phyloP scores from a whole-genome alignment of 495 filamentous ascomycete species.

The Symbiotaphrina buchneri region DNA sequence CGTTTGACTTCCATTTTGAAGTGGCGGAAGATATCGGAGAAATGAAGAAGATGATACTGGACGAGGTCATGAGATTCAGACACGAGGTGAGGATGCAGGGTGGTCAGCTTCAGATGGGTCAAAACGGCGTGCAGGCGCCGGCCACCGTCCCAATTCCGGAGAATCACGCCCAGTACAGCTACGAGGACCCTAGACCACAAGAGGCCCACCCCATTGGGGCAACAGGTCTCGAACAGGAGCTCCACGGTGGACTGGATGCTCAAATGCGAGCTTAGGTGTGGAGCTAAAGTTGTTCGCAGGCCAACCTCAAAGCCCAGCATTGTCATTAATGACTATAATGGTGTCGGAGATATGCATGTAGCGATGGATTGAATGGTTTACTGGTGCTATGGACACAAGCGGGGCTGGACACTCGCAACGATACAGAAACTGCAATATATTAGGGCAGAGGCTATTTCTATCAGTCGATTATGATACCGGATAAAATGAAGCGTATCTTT shows the following conservation, averaged over 20 bases:
- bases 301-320: too few species aligned
- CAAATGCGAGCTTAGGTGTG: too few species aligned
- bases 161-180: conserved; percentile 45
- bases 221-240: conserved; percentile 59
- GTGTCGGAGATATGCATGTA: too few species aligned
- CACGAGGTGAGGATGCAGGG: conserved; percentile 45
- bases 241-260: conserved; percentile 66
- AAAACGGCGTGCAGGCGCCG: conserved; percentile 9
- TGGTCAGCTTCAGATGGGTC: conserved; percentile 17
- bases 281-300: too few species aligned
- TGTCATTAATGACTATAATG: too few species aligned
- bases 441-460: too few species aligned
- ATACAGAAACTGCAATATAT: too few species aligned
- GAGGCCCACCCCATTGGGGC: conserved; percentile 33
- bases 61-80: conserved; percentile 74
- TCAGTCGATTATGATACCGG: too few species aligned
- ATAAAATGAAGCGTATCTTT: too few species aligned
- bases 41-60: conserved; percentile 94
- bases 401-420: too few species aligned
- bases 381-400: too few species aligned
- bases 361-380: too few species aligned
- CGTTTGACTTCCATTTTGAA: conserved; percentile 97
- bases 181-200: conserved; percentile 73
- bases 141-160: conserved; percentile 53
- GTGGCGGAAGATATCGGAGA: conserved; percentile 76